phyloP scores from a whole-genome alignment of 2,329 filamentous ascomycete genomes.

The Colletotrichum cordylinicola region DNA sequence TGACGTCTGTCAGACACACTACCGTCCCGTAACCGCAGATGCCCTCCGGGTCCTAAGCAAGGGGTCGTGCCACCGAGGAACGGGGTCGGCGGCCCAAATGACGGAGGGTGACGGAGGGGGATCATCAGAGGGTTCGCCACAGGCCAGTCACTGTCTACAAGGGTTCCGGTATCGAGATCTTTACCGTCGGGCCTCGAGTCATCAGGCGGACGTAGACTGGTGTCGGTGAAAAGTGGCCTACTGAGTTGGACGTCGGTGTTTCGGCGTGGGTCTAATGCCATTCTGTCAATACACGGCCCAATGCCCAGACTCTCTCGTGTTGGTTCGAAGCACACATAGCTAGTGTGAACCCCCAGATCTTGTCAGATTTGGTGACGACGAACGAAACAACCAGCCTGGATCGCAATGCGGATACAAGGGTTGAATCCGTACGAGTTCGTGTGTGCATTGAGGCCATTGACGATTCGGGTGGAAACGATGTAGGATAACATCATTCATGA shows the following conservation, averaged over 20 bases:
- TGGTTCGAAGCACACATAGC: neutral
- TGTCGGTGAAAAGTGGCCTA: neutral
- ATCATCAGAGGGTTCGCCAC: neutral
- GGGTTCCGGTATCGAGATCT: neutral
- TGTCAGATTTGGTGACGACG: neutral
- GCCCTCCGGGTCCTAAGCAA: neutral
- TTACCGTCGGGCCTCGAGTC: neutral
- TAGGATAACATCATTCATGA: conserved; percentile 12
- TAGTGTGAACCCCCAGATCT: neutral
- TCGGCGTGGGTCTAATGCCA: neutral
- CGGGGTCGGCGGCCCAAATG: neutral
- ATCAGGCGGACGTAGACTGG: neutral
- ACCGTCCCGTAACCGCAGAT: neutral
- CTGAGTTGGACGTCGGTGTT: neutral
- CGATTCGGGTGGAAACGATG: neutral
- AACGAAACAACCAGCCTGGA: neutral
- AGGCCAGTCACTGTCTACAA: neutral
- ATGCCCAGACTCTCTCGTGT: neutral
- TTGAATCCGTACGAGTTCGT: neutral
- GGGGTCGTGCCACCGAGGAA: neutral
- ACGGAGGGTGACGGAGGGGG: neutral
- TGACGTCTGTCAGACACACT: neutral
- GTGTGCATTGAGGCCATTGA: neutral
- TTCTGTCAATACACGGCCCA: neutral
- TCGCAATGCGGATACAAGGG: neutral